Evolutionary conservation across 495 filamentous ascomycete species (phyloP).

Genomic region (Penicillium argentinense): DNA sequence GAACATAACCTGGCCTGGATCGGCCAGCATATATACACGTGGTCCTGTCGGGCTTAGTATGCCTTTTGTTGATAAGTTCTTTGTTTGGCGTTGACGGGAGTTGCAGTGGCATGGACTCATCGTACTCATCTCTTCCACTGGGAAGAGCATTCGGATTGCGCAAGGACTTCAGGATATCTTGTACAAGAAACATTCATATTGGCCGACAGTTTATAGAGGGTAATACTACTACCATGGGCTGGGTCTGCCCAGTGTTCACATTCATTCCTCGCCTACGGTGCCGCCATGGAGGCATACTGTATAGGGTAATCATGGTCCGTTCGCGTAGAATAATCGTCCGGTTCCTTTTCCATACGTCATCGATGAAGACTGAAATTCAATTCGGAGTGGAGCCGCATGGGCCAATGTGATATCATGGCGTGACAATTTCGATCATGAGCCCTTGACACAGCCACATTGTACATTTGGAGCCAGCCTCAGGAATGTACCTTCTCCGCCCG

Average conservation of each 20-base stretch:
- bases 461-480: neutral
- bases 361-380: too few relatives aligned
- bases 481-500: too few relatives aligned
- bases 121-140: constrained; percentile 8
- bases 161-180: constrained; percentile 14
- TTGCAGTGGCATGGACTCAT: constrained; percentile 15
- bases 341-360: too few relatives aligned
- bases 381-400: neutral
- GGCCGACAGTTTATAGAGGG: constrained; percentile 18
- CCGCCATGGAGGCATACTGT: too few relatives aligned
- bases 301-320: too few relatives aligned
- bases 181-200: constrained; percentile 26
- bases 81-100: constrained; percentile 17
- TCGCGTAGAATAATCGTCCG: too few relatives aligned
- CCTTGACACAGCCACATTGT: neutral
- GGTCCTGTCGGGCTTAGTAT: constrained; percentile 7
- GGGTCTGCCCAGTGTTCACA: neutral
- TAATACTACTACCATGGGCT: constrained; percentile 26
- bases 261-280: constrained; percentile 1
- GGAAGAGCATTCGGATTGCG: constrained; percentile 1
- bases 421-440: neutral
- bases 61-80: constrained; percentile 23
- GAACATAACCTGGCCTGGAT: constrained; percentile 6
- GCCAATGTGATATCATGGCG: neutral
- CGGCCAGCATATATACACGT: constrained; percentile 18